Conservation (phyloP, 257 asterid genomes). For the Leonotis leonurus region DNA sequence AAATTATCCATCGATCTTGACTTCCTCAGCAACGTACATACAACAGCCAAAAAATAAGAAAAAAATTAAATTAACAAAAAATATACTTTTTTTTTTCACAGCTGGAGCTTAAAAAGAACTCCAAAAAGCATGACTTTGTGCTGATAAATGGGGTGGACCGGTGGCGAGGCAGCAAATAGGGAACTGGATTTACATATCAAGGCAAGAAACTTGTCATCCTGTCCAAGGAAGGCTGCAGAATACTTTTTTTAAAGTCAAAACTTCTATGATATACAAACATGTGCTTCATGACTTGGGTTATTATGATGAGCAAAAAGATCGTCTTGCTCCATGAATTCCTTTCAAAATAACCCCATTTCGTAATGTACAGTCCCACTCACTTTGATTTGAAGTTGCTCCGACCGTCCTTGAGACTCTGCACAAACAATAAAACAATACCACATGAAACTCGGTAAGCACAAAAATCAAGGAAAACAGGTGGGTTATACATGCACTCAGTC, state of each 20-base stretch:
- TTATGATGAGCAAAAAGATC: background rate
- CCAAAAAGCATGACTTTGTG: background rate
- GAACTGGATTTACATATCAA: background rate
- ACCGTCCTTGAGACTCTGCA: slow-evolving; percentile 30
- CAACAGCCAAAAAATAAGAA: background rate
- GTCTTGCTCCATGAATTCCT: background rate
- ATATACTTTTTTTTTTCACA: background rate
- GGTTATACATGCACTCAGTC: slow-evolving; percentile 1
- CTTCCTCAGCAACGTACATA: background rate
- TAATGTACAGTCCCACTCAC: slow-evolving; percentile 1
- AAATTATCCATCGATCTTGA: background rate
- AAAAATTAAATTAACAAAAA: background rate
- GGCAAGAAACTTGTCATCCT: background rate
- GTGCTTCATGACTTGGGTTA: slow-evolving; percentile 3
- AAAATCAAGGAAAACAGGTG: background rate
- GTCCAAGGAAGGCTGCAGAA: background rate
- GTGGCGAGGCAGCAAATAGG: too few species aligned
- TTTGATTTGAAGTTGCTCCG: slow-evolving; percentile 28
- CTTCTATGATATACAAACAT: slow-evolving; percentile 15
- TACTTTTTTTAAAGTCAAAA: slow-evolving; percentile 1
- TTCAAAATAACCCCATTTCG: background rate
- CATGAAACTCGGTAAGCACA: background rate
- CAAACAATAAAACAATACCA: background rate
- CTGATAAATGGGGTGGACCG: background rate
- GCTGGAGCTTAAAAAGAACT: background rate